phyloP scores from a whole-genome alignment of 108 stramenopile species.

The Cyclostephanos invisitatus region DNA sequence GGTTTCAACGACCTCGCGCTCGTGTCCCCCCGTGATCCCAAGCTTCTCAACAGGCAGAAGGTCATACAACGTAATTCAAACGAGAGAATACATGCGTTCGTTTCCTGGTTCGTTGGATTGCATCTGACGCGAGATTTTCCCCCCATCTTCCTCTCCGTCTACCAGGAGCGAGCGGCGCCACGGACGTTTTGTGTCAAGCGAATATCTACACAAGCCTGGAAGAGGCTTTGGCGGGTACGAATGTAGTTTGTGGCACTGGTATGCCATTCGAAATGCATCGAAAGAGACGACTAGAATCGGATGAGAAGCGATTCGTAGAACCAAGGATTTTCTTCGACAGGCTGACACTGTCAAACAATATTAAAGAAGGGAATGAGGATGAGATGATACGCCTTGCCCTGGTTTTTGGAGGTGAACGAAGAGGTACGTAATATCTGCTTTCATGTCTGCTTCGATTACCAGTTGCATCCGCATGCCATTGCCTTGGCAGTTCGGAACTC shows the following conservation, averaged over 20 bases:
- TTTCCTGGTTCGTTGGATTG: not conserved
- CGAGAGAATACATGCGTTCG: not conserved
- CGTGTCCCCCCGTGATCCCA: slow-evolving; percentile 51
- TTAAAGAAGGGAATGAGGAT: not conserved
- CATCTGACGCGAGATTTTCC: not conserved
- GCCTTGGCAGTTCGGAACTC: not conserved
- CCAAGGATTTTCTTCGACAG: slow-evolving; percentile 56
- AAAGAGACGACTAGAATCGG: slow-evolving; percentile 4
- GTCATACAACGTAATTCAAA: slow-evolving; percentile 27
- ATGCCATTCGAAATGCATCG: slow-evolving; percentile 69
- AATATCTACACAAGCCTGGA: slow-evolving; percentile 32
- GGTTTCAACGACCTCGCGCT: slow-evolving; percentile 59
- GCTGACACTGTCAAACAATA: not conserved
- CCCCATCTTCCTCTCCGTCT: not conserved
- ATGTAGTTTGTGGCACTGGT: slow-evolving; percentile 60
- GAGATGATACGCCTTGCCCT: slow-evolving; percentile 42
- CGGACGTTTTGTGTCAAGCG: slow-evolving; percentile 52
- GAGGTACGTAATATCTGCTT: not conserved
- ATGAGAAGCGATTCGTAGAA: slow-evolving; percentile 31
- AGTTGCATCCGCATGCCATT: not conserved
- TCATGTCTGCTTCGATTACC: not conserved
- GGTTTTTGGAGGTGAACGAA: slow-evolving; percentile 67
- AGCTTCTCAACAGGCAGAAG: slow-evolving; percentile 48
- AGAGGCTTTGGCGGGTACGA: slow-evolving; percentile 46
- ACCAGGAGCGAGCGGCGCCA: slow-evolving; percentile 55